These are phyloP conservation scores for Porodaedalea pini DNA, from an alignment of 1,284 basidiomycete genomes.

Conservation along the genomic window DNA sequence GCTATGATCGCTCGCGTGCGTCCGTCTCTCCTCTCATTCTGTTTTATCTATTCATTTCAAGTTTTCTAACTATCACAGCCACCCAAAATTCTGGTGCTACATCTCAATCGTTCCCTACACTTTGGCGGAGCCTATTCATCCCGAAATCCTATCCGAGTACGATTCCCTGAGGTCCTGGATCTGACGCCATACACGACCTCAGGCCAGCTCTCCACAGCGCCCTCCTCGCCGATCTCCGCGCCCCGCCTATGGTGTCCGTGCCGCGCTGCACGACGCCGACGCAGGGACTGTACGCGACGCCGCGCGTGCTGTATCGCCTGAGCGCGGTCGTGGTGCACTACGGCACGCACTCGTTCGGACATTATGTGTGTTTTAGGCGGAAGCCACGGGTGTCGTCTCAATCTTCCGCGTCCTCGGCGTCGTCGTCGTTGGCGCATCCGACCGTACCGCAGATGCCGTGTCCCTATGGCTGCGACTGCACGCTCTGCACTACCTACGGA, in stretches of 20 bases:
- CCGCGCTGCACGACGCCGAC: constrained; percentile 53
- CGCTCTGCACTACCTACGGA: constrained; percentile 39
- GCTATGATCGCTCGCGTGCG: constrained; percentile 81
- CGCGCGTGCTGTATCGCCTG: constrained; percentile 73
- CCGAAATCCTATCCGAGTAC: constrained; percentile 78
- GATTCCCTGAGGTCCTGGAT: constrained; percentile 83
- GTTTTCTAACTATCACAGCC: constrained; percentile 44
- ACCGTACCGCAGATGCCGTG: constrained; percentile 48
- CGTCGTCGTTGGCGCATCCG: constrained; percentile 31
- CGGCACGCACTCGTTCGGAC: constrained; percentile 85
- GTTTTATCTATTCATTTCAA: background rate
- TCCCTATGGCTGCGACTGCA: constrained; percentile 44
- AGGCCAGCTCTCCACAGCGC: constrained; percentile 64
- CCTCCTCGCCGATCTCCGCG: constrained; percentile 63
- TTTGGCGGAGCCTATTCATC: constrained; percentile 66
- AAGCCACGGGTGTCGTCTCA: constrained; percentile 48
- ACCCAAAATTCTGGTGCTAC: constrained; percentile 77
- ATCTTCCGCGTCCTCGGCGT: background rate
- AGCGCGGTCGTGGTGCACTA: constrained; percentile 85
- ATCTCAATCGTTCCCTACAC: constrained; percentile 84
- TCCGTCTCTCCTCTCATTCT: constrained; percentile 19
- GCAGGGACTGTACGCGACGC: constrained; percentile 45
- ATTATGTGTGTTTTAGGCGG: constrained; percentile 87
- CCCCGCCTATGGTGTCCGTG: constrained; percentile 34
- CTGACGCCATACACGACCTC: constrained; percentile 80